Base-by-base conservation (phyloP, 208 protist species). In the Trypanosoma boissoni region DNA sequence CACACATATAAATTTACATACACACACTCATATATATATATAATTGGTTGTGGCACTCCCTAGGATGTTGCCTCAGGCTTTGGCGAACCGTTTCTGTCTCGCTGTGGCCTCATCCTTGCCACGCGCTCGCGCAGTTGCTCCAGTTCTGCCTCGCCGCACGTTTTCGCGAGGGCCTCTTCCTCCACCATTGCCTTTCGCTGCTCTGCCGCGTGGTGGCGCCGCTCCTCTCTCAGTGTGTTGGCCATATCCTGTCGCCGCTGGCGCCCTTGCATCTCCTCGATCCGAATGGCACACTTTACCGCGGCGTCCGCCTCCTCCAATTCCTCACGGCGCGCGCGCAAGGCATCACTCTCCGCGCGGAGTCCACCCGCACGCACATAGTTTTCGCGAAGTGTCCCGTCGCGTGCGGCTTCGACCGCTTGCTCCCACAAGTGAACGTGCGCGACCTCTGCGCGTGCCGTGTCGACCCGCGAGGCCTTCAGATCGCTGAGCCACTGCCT, bases 101-200 rank as follows among this genome's bases (percentile, higher is more conserved):
- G n/a, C n/a, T n/a, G 34, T 12, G 34, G 12, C 41, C 10, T 44
- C 39, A 49, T 52, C 27, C 29, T 32, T 49, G 56, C 44, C n/a
- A 21, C 75, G 12, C 32, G 27, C 21, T 67, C 24, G 3, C 59
- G 74, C 46, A 78, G 63, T 28, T 59, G 43, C 64, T 64, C n/a
- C 51, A 72, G 45, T 53, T 76, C 73, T 37, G 65, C 68, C 57
- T 61, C 71, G 42, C 82, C 64, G 5, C 61, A 10, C 1, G 63
- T 49, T 2, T 59, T 49, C 7, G 21, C 2, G 24, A 37, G 10
- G 29, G 26, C 10, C 20, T 68, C 44, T 16, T 56, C 50, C 3
- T 32, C 20, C n/a, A 49, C 18, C 32, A 56, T 58, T 9, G 46
- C 59, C 16, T 29, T 18, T 42, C 59, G 46, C 7, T 44, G 20